Evolutionary conservation across 1,284 basidiomycete genomes (phyloP), one percentile per base, ranked within the genome.

Genomic region (Hemileia vastatrix): DNA sequence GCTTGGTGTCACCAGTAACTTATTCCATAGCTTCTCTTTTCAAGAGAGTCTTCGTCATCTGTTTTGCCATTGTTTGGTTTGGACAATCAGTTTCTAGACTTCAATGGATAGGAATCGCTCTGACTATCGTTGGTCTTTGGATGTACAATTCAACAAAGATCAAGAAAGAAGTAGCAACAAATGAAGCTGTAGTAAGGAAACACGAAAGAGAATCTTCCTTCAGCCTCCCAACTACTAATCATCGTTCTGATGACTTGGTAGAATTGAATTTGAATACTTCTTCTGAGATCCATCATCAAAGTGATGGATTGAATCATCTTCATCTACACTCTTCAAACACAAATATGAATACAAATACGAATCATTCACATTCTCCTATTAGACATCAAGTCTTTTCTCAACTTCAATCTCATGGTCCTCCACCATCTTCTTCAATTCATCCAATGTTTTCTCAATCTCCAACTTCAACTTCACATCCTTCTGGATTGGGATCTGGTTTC

Each of bases 21-120:
- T 75, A 75, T 63, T 70, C 67, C n/a, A 70, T 75, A 57, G 73
- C 73, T 1, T 67, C 66, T 31, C 65, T 75, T 52, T 67, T 73
- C 64, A 75, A 75, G 64, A 65, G 74, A 4, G 69, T 75, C 2
- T 73, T 74, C 50, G 74, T 75, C 11, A 75, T 75, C 47, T 67
- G 71, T 2, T 50, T 74, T 1, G 73, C 73, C 32, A 74, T 75
- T 47, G 45, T 73, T 44, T 75, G 74, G 74, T 75, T 75, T 61
- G 65, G 64, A 4, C 73, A 75, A 64, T 19, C 32, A 1, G 74
- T 75, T 13, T 63, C 67, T 4, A 9, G 49, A 43, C 45, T 71
- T 4, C 74, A 75, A 56, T 71, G 71, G 69, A 21, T 69, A 45
- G 74, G 74, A 6, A 75, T 75, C 53, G 62, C 53, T 9, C 64